Base-by-base conservation (phyloP, 208 protist genomes). In the Trypanosoma grayi region DNA sequence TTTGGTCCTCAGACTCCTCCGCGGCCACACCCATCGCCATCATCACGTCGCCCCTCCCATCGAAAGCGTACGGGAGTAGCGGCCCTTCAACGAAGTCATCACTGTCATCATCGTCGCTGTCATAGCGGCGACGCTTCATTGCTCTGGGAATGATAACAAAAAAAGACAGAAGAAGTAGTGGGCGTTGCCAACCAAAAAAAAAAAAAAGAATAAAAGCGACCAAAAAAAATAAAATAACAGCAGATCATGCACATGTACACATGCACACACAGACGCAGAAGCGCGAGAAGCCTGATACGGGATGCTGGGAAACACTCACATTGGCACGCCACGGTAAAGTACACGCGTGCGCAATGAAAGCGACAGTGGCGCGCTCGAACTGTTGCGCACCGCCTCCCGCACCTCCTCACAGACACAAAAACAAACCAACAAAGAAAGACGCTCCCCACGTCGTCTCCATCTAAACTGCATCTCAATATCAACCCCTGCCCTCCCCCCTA, bases 51-150 rank as follows among this genome's bases (percentile, higher is more conserved):
- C 51, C 53, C 25, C 30, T 37, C n/a, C 54, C 20, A 11, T 45
- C 41, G n/a, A 56, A 25, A 16, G 80, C 75, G 52, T 83, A 81
- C 33, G 47, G 41, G 4, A 73, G 40, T 11, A 92, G 68, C 2
- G 66, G 68, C 4, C 67, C 65, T 18, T 55, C 62, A 8, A 45
- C 31, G 22, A 47, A 40, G 20, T 25, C 50, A 22, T 72, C 65
- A 56, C 75, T 70, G 64, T 94, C 88, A 0, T 90, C 79, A 47
- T 92, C 85, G 59, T 94, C 85, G 52, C 85, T 90, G 56, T 91
- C 83, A 48, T 84, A 75, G 18, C 89, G 61, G 33, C 72, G 55
- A 4, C 83, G 68, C 54, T 87, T 90, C 75, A 89, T 89, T n/a
- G n/a, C 44, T 46, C 33, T 55, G 55, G 0, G 41, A 44, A 7